Evolutionary conservation across 257 asterid species (phyloP), one percentile per base, ranked within the genome.

Genomic region (Thymus quinquecostatus): DNA sequence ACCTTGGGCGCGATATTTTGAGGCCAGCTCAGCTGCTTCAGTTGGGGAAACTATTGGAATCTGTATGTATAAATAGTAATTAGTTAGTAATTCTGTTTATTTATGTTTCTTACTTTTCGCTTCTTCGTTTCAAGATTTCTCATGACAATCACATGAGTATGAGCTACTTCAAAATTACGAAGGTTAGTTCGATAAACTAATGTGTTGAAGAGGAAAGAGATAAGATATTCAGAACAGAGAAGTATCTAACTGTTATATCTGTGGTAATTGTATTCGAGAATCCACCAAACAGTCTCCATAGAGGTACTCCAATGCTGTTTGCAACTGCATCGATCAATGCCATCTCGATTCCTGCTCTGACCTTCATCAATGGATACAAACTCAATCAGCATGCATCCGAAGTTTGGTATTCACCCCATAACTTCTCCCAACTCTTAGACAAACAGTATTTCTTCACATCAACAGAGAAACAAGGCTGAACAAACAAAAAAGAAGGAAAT

Each of bases 321-420:
- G 98, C 92, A 54, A 82, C 94, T 72, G 98, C 98, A 82, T 92
- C 96, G 70, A 89, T 92, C 81, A 92, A 72, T 68, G 98, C 98
- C 98, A 92, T 92, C 88, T 92, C 96, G 40, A 92, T 83, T 72
- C 98, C 96, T 67, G 96, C 98, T 80, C 98, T 85, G 76, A 87
- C 98, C 98, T 92, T 83, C 89, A 87, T 64, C 76, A 68, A 58
- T 60, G 69, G 74, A 82, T 38, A 72, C 56, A 82, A 53, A 34
- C 64, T 30, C 29, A 64, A 74, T 84, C 54, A 79, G 74, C 73
- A 48, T 27, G 74, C 73, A 48, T 27, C 72, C 54, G 47, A 63
- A 47, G 53, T 38, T 12, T 21, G 62, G 55, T 11, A 70, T 57
- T 36, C 13, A 2, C 29, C 41, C 41, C 50, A 55, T 8, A 5